Percentiles rank a stretch among this genome's conserved stretches.
These are phyloP conservation scores for Botrytis hyacinthi DNA, from an alignment of 2,329 filamentous ascomycete species.

Conservation along the genomic window DNA sequence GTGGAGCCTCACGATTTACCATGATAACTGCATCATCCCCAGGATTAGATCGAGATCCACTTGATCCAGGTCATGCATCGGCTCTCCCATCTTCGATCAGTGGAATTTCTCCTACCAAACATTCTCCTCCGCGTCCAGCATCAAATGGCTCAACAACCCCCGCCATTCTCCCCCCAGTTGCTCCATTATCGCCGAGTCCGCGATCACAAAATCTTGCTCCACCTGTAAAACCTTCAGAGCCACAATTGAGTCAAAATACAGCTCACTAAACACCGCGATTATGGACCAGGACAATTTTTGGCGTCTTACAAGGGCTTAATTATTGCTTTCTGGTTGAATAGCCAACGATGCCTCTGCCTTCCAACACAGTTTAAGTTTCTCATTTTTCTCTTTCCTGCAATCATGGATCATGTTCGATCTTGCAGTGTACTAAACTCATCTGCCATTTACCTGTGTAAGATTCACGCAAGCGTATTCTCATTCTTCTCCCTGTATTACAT, in stretches of 20 bases:
- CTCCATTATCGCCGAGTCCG: conserved; percentile 57
- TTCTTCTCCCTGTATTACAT: not conserved
- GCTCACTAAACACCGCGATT: not conserved
- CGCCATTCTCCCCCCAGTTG: conserved; percentile 56
- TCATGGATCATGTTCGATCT: not conserved
- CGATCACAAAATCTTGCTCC: conserved; percentile 58
- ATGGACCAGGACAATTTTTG: not conserved
- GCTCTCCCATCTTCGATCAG: conserved; percentile 39
- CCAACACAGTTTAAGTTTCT: not conserved
- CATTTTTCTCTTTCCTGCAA: not conserved
- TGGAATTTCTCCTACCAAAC: conserved; percentile 48
- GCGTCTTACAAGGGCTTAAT: not conserved
- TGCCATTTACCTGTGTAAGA: not conserved
- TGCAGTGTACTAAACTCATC: conserved; percentile 2
- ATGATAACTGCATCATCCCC: conserved; percentile 21
- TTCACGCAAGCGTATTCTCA: not conserved
- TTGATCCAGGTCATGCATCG: conserved; percentile 29
- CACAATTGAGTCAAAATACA: not conserved
- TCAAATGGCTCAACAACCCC: conserved; percentile 34
- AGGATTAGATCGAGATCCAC: conserved; percentile 23
- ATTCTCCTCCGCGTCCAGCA: conserved; percentile 38
- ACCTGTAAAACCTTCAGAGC: conserved; percentile 51
- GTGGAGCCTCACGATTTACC: conserved; percentile 14
- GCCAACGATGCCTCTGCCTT: not conserved
- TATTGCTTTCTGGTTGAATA: not conserved